Evolutionary conservation across 371 early-diverging fungal genomes (phyloP).

Genomic region (Choanephora cucurbitarum): DNA sequence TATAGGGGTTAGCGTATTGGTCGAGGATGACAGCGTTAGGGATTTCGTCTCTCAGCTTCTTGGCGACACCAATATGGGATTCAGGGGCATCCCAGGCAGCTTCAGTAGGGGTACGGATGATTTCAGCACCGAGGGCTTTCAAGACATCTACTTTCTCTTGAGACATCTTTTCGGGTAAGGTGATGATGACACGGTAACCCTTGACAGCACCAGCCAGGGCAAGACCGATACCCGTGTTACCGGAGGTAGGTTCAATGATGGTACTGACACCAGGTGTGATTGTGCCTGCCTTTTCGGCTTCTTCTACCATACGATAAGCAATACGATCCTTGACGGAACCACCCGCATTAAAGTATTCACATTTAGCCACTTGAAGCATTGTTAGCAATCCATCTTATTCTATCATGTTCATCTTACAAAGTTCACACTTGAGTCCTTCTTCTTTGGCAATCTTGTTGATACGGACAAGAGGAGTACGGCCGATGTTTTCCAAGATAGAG

Average conservation of each 20-base stretch:
- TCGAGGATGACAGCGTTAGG: constrained; percentile 94
- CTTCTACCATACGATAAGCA: constrained; percentile 93
- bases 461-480: constrained; percentile 93
- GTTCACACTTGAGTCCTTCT: constrained; percentile 91
- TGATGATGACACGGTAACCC: constrained; percentile 96
- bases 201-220: constrained; percentile 95
- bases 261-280: constrained; percentile 87
- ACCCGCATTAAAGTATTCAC: constrained; percentile 97
- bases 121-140: constrained; percentile 96
- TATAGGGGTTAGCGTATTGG: constrained; percentile 94
- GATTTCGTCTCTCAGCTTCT: constrained; percentile 89
- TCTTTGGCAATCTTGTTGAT: constrained; percentile 83
- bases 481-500: constrained; percentile 91
- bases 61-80: constrained; percentile 95
- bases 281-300: constrained; percentile 88
- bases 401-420: constrained; percentile 59
- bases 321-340: constrained; percentile 98
- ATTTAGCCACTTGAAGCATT: constrained; percentile 98
- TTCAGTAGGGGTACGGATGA: constrained; percentile 97
- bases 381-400: neutral
- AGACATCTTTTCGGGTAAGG: constrained; percentile 97
- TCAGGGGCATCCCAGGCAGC: constrained; percentile 98
- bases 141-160: constrained; percentile 97
- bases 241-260: constrained; percentile 46
- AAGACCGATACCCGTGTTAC: constrained; percentile 44